phyloP scores from a whole-genome alignment of 106 monocot genomes.

The Platanthera guangdongensis region DNA sequence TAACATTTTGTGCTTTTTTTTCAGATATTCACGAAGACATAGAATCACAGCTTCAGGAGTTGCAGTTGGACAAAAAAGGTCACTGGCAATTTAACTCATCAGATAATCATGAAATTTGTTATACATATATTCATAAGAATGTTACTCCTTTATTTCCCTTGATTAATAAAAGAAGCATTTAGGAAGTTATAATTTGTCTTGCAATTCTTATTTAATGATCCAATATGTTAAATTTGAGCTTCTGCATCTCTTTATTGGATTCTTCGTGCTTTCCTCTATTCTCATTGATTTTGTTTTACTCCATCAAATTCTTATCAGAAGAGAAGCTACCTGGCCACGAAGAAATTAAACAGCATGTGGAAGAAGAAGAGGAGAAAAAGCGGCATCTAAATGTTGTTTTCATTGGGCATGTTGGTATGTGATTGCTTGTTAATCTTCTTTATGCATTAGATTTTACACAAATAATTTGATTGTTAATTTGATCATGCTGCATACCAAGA shows the following conservation, averaged over 20 bases:
- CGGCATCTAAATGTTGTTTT: slow-evolving; percentile 14
- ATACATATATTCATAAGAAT: background rate
- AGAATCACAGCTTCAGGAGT: slow-evolving; percentile 7
- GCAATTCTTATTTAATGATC: background rate
- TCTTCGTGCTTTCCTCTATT: background rate
- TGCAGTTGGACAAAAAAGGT: slow-evolving; percentile 7
- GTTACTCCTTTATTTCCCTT: background rate
- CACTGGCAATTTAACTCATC: background rate
- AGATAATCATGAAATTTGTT: background rate
- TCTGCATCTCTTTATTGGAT: background rate
- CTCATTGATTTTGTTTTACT: background rate
- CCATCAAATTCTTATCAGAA: background rate
- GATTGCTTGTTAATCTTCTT: background rate
- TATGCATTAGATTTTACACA: background rate
- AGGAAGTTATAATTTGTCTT: background rate
- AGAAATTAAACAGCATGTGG: background rate
- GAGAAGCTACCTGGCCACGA: background rate
- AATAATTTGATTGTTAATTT: background rate
- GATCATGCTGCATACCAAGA: background rate
- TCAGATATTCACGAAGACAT: background rate
- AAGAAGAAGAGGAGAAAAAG: slow-evolving; percentile 10
- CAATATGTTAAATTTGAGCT: background rate
- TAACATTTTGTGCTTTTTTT: background rate
- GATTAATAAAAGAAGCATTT: background rate
- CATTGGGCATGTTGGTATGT: slow-evolving; percentile 13